Conservation (phyloP, 208 protist species). For the Trypanosoma grayi region DNA sequence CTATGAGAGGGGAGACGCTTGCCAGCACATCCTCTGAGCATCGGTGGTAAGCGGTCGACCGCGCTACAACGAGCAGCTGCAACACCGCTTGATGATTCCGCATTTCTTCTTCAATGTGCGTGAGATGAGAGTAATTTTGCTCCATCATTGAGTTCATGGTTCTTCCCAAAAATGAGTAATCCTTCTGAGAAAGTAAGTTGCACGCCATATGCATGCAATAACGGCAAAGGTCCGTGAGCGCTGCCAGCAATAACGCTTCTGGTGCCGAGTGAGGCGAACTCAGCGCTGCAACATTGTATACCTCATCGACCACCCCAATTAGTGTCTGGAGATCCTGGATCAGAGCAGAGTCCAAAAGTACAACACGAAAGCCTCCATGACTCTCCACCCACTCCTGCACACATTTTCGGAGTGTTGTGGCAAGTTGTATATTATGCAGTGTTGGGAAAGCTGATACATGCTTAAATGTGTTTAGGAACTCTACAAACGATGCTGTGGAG, state of each 20-base stretch:
- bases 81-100: constrained; percentile 17
- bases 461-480: constrained; percentile 22
- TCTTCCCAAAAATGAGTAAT: constrained; percentile 4
- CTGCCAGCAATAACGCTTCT: constrained; percentile 19
- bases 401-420: constrained; percentile 10
- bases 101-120: constrained; percentile 2
- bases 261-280: constrained; percentile 7
- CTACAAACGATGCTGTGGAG: constrained; percentile 13
- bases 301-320: constrained; percentile 1
- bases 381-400: constrained; percentile 28
- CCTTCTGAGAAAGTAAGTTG: constrained; percentile 11
- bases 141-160: constrained; percentile 20
- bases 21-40: constrained; percentile 28
- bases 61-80: constrained; percentile 13
- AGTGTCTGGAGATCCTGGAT: constrained; percentile 12
- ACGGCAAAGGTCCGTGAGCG: constrained; percentile 25
- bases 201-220: constrained; percentile 25
- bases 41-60: constrained; percentile 23
- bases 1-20: constrained; percentile 28
- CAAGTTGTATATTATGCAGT: constrained; percentile 3
- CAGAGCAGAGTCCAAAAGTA: constrained; percentile 9
- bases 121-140: constrained; percentile 18
- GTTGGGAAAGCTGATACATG: constrained; percentile 21
- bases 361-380: constrained; percentile 6
- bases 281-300: background rate